phyloP scores from a whole-genome alignment of 2,329 filamentous ascomycete genomes.

The Aspergillus quadricinctus region DNA sequence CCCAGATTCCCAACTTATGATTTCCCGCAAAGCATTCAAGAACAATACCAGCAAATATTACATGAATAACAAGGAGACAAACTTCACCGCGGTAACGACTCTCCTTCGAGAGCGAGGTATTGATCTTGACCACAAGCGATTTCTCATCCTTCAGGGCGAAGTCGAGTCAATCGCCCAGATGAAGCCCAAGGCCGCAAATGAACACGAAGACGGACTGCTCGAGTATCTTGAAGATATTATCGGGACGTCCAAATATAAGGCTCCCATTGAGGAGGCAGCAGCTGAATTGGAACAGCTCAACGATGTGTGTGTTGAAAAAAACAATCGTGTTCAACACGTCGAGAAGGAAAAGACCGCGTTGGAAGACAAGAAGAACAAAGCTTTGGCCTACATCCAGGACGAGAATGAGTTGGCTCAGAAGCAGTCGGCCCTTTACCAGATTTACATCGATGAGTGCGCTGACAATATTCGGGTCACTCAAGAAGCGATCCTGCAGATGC shows the following conservation, averaged over 20 bases:
- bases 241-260: slow-evolving; percentile 96
- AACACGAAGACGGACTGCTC: slow-evolving; percentile 92
- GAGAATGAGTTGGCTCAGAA: slow-evolving; percentile 91
- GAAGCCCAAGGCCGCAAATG: slow-evolving; percentile 92
- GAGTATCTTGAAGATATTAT: slow-evolving; percentile 99
- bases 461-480: slow-evolving; percentile 86
- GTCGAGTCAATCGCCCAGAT: slow-evolving; percentile 99
- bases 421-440: slow-evolving; percentile 86
- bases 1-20: slow-evolving; percentile 76
- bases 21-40: slow-evolving; percentile 90
- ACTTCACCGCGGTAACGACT: slow-evolving; percentile 86
- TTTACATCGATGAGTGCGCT: slow-evolving; percentile 81
- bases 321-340: slow-evolving; percentile 89
- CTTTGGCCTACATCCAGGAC: slow-evolving; percentile 79
- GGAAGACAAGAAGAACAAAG: slow-evolving; percentile 96
- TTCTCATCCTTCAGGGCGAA: slow-evolving; percentile 93
- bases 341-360: slow-evolving; percentile 93
- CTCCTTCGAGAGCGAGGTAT: slow-evolving; percentile 83
- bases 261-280: slow-evolving; percentile 90
- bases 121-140: slow-evolving; percentile 96
- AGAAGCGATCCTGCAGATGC: slow-evolving; percentile 87
- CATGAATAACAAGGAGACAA: slow-evolving; percentile 84
- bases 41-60: slow-evolving; percentile 99
- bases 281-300: slow-evolving; percentile 87
- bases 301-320: slow-evolving; percentile 93